Conservation (phyloP, 2,329 filamentous ascomycete genomes). For the Colletotrichum cordylinicola region DNA sequence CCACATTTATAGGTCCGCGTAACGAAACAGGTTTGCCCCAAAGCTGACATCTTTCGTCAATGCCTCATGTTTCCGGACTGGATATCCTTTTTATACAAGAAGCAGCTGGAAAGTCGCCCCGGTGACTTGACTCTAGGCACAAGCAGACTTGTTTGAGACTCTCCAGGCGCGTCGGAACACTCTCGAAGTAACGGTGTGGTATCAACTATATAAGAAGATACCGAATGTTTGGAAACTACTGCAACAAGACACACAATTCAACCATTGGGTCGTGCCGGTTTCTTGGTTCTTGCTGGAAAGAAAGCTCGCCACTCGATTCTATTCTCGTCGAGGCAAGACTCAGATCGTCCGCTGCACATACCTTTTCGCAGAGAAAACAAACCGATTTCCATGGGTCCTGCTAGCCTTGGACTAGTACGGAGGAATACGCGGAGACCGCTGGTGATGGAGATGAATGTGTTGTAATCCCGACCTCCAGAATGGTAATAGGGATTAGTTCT, state of each 20-base stretch:
- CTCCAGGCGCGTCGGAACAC: accelerated
- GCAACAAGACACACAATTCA: not conserved
- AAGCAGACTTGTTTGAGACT: accelerated
- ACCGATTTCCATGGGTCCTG: not conserved
- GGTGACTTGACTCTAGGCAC: not conserved
- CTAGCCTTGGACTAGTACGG: accelerated
- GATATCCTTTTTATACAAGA: accelerated
- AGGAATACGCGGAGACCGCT: accelerated
- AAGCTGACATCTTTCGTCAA: too few species aligned
- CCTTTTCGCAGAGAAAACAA: not conserved
- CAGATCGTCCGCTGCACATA: not conserved
- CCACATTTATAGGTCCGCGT: not conserved
- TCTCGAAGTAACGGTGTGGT: accelerated
- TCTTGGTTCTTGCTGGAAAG: too few species aligned
- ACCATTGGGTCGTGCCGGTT: too few species aligned
- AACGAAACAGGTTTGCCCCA: too few species aligned
- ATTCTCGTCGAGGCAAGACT: accelerated
- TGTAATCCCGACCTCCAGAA: not conserved
- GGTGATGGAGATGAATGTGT: not conserved
- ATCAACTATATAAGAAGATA: accelerated
- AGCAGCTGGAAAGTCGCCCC: too few species aligned
- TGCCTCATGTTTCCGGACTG: not conserved
- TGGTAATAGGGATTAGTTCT: accelerated
- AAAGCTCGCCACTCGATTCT: not conserved
- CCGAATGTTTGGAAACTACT: accelerated